Evolutionary conservation across 1,284 basidiomycete species (phyloP), one percentile per base, ranked within the genome.

Genomic region (Tilletia setariae): DNA sequence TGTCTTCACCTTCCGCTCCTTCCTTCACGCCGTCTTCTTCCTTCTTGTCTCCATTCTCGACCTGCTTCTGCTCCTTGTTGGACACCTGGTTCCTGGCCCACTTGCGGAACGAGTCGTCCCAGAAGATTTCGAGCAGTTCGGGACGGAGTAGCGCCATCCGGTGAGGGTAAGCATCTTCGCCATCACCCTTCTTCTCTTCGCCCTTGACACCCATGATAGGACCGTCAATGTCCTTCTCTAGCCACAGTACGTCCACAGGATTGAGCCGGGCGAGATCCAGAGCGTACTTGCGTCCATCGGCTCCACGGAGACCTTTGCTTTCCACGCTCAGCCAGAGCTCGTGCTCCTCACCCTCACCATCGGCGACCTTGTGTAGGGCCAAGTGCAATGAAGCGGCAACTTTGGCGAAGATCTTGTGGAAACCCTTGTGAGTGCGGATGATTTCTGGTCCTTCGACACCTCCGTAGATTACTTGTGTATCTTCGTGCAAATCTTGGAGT

Each of bases 231-330:
- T 87, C 84, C 74, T 85, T 83, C 77, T 87, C 86, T 64, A 86
- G 82, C 83, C 85, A 87, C 72, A 86, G 85, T 72, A 87, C 80
- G 76, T 87, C 87, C 68, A 86, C 85, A 16, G 86, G 86, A 68
- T 82, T 83, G 28, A 87, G 79, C 61, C 87, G 84, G 67, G 85
- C 82, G 25, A 87, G 83, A 73, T 88, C 87, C 66, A 88, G 85
- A 43, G 86, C 80, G 80, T 87, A 88, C 71, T 84, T 81, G 40
- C 87, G 81, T 8, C 86, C 86, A 72, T 88, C 87, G 15, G 86
- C 85, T 28, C 86, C 86, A 40, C 84, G 83, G 47, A 87, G 83
- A 67, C 86, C 86, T 81, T 88, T 87, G 74, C 86, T 86, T 76
- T 88, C 87, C 65, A 84, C 84, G 65, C 85, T 85, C 11, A 86